These are phyloP conservation scores for Suhomyces pyralidae DNA, from an alignment of 805 yeast genomes.

Conservation along the genomic window DNA sequence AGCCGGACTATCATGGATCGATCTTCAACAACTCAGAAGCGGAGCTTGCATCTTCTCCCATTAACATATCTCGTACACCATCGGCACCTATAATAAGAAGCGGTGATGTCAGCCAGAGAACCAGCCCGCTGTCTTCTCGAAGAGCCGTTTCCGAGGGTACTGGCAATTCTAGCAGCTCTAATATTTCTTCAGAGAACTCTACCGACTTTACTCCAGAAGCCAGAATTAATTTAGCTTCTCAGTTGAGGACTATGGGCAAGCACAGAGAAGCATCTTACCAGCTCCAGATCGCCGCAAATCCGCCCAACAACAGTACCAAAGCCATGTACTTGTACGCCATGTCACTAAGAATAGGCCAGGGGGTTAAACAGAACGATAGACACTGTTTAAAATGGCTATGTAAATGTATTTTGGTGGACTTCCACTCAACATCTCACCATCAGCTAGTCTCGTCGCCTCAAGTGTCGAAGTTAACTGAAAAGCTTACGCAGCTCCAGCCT, in stretches of 20 bases:
- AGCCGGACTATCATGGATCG: neutral
- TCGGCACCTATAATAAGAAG: conserved; percentile 7
- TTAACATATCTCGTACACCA: conserved; percentile 4
- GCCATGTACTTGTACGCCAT: conserved; percentile 71
- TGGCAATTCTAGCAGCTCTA: neutral
- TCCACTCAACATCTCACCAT: neutral
- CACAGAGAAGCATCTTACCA: conserved; percentile 68
- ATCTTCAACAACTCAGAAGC: neutral
- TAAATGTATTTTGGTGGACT: conserved; percentile 34
- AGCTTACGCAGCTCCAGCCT: conserved; percentile 24
- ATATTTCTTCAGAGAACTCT: neutral
- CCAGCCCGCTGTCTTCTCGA: conserved; percentile 3
- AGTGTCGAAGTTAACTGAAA: conserved; percentile 18
- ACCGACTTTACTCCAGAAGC: conserved; percentile 20
- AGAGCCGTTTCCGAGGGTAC: conserved; percentile 11
- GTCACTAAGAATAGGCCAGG: conserved; percentile 67
- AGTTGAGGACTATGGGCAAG: conserved; percentile 54
- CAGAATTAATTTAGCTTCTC: conserved; percentile 44
- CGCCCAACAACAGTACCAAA: conserved; percentile 50
- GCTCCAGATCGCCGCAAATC: conserved; percentile 58
- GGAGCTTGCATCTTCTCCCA: neutral
- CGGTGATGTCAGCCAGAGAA: neutral
- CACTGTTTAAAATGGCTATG: conserved; percentile 61
- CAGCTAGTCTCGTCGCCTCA: conserved; percentile 5
- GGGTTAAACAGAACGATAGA: conserved; percentile 53